These are phyloP conservation scores for Plantago major DNA, from an alignment of 257 asterid genomes.

Conservation along the genomic window DNA sequence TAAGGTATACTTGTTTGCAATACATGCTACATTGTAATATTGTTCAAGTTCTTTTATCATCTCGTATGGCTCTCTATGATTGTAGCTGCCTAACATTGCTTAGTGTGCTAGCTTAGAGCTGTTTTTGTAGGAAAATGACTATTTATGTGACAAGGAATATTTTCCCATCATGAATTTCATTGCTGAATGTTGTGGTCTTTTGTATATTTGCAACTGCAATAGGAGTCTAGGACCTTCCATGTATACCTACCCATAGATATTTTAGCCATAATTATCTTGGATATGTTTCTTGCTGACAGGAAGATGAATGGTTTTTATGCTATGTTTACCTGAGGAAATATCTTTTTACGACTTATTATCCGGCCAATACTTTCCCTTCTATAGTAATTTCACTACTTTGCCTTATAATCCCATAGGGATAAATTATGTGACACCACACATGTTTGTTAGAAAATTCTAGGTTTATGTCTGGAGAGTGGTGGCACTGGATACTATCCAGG, in stretches of 20 bases:
- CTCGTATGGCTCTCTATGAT: background rate
- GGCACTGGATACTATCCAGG: constrained; percentile 1
- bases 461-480: background rate
- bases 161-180: background rate
- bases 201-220: background rate
- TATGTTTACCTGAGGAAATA: too few relatives aligned
- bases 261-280: background rate
- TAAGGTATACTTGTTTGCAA: constrained; percentile 23
- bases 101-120: background rate
- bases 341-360: too few relatives aligned
- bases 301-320: too few relatives aligned
- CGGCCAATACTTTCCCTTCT: too few relatives aligned
- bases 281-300: too few relatives aligned
- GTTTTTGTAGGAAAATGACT: background rate
- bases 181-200: background rate
- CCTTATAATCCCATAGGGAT: too few relatives aligned
- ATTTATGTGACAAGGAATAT: background rate
- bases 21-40: background rate
- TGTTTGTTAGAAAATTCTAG: too few relatives aligned
- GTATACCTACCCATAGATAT: background rate
- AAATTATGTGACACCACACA: too few relatives aligned
- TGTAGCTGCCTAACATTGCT: background rate
- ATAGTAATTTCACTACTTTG: too few relatives aligned
- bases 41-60: background rate
- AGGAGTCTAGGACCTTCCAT: background rate